A percentile compares a stretch with the other conserved stretches of the same genome.
These are phyloP conservation scores for Gloeophyllum trabeum DNA, from an alignment of 768 basidiomycete species.

Conservation along the genomic window DNA sequence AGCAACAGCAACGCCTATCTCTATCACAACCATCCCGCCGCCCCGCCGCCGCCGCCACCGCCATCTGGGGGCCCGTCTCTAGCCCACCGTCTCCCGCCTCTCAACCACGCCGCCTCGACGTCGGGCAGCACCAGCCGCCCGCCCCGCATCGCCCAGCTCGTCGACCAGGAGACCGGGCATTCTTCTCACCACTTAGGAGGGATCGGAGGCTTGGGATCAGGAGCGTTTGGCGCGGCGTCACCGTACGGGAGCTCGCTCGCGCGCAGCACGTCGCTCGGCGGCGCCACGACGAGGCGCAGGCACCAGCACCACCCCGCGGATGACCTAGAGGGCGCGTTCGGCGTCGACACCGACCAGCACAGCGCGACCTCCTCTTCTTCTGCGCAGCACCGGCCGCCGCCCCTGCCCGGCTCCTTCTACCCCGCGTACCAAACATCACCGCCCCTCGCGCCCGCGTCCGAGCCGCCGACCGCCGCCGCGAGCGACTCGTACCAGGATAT, in stretches of 20 bases:
- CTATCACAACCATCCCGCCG: slow-evolving; percentile 27
- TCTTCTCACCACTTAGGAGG: too few species aligned
- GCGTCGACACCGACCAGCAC: slow-evolving; percentile 19
- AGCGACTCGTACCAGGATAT: slow-evolving; percentile 45
- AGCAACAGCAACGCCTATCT: too few species aligned
- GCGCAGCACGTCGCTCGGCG: slow-evolving; percentile 58
- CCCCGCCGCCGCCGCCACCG: slow-evolving; percentile 39
- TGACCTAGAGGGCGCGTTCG: slow-evolving; percentile 48
- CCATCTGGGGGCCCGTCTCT: slow-evolving; percentile 17
- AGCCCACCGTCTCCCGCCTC: slow-evolving; percentile 34
- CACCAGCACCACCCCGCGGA: slow-evolving; percentile 48
- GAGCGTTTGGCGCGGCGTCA: background rate
- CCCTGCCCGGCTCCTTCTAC: slow-evolving; percentile 36
- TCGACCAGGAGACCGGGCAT: slow-evolving; percentile 66
- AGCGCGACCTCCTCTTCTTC: slow-evolving; percentile 31
- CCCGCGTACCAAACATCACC: slow-evolving; percentile 30
- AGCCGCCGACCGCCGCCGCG: slow-evolving; percentile 13
- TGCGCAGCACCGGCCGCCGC: slow-evolving; percentile 8
- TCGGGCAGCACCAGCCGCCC: slow-evolving; percentile 31
- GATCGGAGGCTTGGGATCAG: too few species aligned
- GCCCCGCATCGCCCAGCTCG: slow-evolving; percentile 53
- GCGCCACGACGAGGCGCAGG: slow-evolving; percentile 36
- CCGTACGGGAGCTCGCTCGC: slow-evolving; percentile 42
- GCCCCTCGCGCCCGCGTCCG: slow-evolving; percentile 14
- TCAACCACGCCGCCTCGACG: slow-evolving; percentile 23